phyloP scores from a whole-genome alignment of 148 eudicot genomes.

The Heliamphora exappendiculata region DNA sequence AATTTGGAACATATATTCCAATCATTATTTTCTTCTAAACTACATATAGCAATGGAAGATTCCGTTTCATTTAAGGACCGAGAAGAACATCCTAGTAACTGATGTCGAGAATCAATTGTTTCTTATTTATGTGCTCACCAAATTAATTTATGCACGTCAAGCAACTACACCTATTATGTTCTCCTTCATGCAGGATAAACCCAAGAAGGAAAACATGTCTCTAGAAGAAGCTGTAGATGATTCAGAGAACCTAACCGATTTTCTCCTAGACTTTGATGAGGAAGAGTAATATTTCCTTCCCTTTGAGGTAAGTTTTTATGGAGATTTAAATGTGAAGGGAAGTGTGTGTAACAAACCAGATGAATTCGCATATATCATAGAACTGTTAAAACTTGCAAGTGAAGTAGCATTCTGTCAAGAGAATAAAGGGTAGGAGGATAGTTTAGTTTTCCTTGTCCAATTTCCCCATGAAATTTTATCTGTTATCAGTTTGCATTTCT shows the following conservation, averaged over 20 bases:
- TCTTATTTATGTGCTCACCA: background rate
- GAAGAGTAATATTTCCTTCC: conserved; percentile 35
- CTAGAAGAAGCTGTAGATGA: conserved; percentile 88
- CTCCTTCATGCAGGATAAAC: conserved; percentile 50
- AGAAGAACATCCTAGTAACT: background rate
- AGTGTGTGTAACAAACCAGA: background rate
- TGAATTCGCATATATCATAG: background rate
- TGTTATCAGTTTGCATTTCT: background rate
- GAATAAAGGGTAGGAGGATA: background rate
- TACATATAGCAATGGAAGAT: background rate
- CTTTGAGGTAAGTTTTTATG: conserved; percentile 12
- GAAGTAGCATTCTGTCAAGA: background rate
- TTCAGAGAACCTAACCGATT: conserved; percentile 93
- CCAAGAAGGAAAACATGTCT: conserved; percentile 61
- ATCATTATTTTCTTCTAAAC: background rate
- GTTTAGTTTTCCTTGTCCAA: background rate
- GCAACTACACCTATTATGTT: background rate
- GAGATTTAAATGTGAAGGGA: background rate
- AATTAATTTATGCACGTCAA: background rate
- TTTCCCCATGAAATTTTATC: background rate
- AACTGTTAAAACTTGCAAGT: background rate
- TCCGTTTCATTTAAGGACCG: background rate
- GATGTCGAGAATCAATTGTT: background rate
- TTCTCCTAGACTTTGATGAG: conserved; percentile 81
- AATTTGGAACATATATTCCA: background rate